Evolutionary conservation across 208 protist species (phyloP).

Genomic region (Leishmania mexicana): DNA sequence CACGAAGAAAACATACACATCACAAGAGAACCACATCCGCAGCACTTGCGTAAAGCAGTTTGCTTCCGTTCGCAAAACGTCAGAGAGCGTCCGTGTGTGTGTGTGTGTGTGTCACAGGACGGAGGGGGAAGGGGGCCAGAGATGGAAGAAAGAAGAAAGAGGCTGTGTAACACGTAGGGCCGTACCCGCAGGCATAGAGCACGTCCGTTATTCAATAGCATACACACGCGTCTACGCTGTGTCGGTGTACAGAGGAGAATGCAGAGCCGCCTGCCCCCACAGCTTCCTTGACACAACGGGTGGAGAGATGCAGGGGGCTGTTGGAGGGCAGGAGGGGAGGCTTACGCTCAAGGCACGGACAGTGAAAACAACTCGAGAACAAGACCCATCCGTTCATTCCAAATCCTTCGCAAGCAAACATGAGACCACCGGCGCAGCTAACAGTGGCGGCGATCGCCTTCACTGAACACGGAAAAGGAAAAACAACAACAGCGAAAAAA

Average conservation of each 20-base stretch:
- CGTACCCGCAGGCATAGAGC: not conserved
- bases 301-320: not conserved
- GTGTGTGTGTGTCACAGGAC: too few species aligned
- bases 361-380: not conserved
- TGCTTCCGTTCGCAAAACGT: too few species aligned
- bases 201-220: not conserved
- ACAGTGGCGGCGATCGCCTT: too few species aligned
- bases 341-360: not conserved
- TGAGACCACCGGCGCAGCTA: not conserved
- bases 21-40: too few species aligned
- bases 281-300: not conserved
- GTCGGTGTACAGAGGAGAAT: not conserved
- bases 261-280: not conserved
- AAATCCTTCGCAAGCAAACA: not conserved
- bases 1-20: not conserved
- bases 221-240: not conserved
- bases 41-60: too few species aligned
- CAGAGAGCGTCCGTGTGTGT: too few species aligned
- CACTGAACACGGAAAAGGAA: not conserved
- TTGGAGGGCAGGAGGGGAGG: not conserved
- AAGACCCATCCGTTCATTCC: accelerated
- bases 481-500: not conserved
- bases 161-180: not conserved
- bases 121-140: not conserved
- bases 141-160: not conserved